Base-by-base conservation (phyloP, 495 filamentous ascomycete species). In the Lindgomyces ingoldianus region DNA sequence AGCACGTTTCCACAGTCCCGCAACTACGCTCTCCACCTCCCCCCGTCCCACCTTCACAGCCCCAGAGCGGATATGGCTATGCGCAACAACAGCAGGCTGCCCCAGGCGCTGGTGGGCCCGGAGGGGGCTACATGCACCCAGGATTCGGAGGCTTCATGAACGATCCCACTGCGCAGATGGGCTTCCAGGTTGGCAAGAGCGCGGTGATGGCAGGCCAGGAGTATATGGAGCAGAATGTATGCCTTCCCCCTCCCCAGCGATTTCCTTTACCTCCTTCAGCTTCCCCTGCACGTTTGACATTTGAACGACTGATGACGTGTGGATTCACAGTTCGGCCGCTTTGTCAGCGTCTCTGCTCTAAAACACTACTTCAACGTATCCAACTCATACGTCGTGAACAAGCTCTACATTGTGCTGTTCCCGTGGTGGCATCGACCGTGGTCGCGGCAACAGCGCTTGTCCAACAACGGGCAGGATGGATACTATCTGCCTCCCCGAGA, bases 1-100 rank as follows among this genome's bases (percentile, higher is more conserved):
- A 98, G 73, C 95, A 98, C 83, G 93, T 98, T 58, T 96, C 95
- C 68, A 96, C 93, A 51, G 95, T 99, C 50, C 94, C 94, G n/a
- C 93, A 97, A 79, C 89, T 99, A 77, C 89, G 96, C 79, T 98
- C 94, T 56, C 94, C 94, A 36, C 94, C 94, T 30, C 94, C 91
- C 45, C 93, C 89, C 1, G 79, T 81, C 57, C 82, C 89, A 33
- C 91, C 75, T 47, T 64, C 70, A 50, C 66, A 91, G 74, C 86
- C 88, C 47, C 85, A 89, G 56, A 80, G 85, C 50, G 75, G 77
- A 63, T 90, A 95, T 81, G 91, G 89, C 55, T 93, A 90, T 71
- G 88, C 89, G 9, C 90, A 94, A 72, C 83, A 84, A 68, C 89
- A 89, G 6, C 89, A 93, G 33, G 72, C 81, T 81, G 69, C 78